Conservation (phyloP, 2,329 filamentous ascomycete genomes). For the Fusarium veterinarium region DNA sequence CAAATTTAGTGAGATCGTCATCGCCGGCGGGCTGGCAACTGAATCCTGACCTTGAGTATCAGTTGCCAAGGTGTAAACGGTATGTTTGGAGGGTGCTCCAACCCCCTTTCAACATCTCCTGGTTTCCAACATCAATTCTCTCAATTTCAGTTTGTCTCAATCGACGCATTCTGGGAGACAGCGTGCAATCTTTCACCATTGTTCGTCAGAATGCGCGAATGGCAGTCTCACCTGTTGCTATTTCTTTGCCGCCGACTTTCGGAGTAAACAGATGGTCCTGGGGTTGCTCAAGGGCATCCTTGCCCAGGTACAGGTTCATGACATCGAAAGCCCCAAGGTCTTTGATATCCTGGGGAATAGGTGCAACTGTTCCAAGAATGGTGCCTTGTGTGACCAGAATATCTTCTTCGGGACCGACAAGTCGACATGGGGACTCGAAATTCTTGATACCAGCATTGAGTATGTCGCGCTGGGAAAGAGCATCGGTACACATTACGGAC, state of each 20-base stretch:
- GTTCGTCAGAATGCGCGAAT: conserved; percentile 21
- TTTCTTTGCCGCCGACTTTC: neutral
- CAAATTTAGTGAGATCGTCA: neutral
- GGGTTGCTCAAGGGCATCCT: neutral
- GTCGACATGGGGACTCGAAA: neutral
- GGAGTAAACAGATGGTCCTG: neutral
- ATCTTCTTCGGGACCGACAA: neutral
- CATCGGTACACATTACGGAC: neutral
- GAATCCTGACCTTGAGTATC: neutral
- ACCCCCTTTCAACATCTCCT: neutral
- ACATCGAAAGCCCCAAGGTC: fast-evolving
- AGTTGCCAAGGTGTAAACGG: neutral
- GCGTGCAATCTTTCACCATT: conserved; percentile 8
- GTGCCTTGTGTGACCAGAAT: neutral
- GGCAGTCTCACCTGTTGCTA: neutral
- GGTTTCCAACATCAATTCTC: neutral
- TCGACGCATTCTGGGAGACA: conserved; percentile 12
- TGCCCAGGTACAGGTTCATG: neutral
- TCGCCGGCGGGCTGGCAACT: neutral
- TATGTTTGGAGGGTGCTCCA: neutral
- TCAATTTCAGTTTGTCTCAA: neutral
- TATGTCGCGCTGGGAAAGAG: conserved; percentile 18
- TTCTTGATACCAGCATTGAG: neutral
- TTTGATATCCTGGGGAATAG: neutral
- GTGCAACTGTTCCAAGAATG: neutral